Percentiles rank a stretch among this genome's conserved stretches.
phyloP scores from a whole-genome alignment of 495 filamentous ascomycete species.

The Lasiosphaeria miniovina region DNA sequence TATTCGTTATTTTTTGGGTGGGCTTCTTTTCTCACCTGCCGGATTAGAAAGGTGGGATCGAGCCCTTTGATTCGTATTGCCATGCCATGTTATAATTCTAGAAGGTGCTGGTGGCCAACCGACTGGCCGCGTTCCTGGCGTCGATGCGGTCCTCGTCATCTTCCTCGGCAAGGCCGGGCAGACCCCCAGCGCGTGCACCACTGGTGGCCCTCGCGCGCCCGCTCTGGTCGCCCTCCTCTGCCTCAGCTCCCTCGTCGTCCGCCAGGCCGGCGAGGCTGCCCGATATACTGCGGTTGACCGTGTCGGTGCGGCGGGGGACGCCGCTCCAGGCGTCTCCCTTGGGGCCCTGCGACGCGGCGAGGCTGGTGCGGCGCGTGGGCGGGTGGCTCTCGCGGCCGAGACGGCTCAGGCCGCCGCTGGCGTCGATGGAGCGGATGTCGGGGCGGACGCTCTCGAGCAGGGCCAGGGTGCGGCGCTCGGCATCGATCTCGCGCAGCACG shows the following conservation, averaged over 20 bases:
- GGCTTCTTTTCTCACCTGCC: background rate
- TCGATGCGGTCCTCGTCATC: slow-evolving; percentile 93
- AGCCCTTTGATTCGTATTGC: background rate
- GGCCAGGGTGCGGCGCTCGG: slow-evolving; percentile 86
- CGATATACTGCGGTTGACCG: slow-evolving; percentile 71
- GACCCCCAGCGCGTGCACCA: slow-evolving; percentile 42
- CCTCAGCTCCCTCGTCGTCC: slow-evolving; percentile 45
- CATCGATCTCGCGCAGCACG: slow-evolving; percentile 90
- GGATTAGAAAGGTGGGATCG: background rate
- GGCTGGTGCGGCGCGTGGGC: slow-evolving; percentile 66
- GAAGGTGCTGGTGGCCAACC: slow-evolving; percentile 91
- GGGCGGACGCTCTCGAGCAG: slow-evolving; percentile 88
- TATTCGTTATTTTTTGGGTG: background rate
- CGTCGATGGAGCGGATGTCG: slow-evolving; percentile 89
- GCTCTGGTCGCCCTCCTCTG: slow-evolving; percentile 39
- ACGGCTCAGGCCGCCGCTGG: slow-evolving; percentile 81
- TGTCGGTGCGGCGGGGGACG: slow-evolving; percentile 75
- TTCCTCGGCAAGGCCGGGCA: slow-evolving; percentile 69
- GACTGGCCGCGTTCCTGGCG: slow-evolving; percentile 89
- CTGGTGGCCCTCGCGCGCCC: slow-evolving; percentile 54
- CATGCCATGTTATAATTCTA: slow-evolving; percentile 32
- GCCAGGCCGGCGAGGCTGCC: slow-evolving; percentile 56
- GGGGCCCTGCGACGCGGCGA: slow-evolving; percentile 85
- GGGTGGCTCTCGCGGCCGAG: slow-evolving; percentile 88
- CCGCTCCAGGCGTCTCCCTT: slow-evolving; percentile 98